Evolutionary conservation across 352 stramenopile species (phyloP).

Genomic region (Pythium rishiriense): DNA sequence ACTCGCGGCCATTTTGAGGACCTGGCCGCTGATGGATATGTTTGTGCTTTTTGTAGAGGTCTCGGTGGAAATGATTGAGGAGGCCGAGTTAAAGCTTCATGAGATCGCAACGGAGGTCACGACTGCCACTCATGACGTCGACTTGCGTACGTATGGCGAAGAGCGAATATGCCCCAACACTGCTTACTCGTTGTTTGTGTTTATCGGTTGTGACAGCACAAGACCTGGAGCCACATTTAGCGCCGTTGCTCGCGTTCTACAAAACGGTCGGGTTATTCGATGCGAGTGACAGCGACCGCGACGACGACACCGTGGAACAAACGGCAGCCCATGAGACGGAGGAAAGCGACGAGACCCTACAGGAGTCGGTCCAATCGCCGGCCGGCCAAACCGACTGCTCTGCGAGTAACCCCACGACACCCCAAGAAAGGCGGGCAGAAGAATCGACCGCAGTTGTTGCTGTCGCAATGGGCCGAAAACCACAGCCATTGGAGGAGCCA

Average conservation of each 20-base stretch:
- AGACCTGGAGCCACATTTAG: background rate
- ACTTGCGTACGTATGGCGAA: slow-evolving; percentile 5
- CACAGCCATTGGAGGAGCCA: background rate
- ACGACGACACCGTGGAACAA: background rate
- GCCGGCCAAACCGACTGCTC: slow-evolving; percentile 24
- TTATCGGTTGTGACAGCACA: background rate
- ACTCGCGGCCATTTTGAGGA: no score
- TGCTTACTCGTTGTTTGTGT: background rate
- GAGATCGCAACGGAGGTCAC: background rate
- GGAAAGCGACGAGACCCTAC: background rate
- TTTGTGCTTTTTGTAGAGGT: slow-evolving; percentile 6
- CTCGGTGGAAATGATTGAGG: slow-evolving; percentile 1
- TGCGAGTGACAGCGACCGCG: background rate
- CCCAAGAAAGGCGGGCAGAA: slow-evolving; percentile 7
- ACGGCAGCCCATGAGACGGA: background rate
- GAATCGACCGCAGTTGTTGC: background rate
- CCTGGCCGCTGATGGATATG: no score
- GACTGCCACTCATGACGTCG: background rate
- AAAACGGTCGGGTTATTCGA: background rate
- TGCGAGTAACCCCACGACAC: slow-evolving; percentile 15
- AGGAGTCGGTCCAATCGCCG: slow-evolving; percentile 4
- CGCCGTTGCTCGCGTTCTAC: slow-evolving; percentile 10
- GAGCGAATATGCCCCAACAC: background rate
- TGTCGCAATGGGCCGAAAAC: background rate
- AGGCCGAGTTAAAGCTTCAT: background rate